Percentiles rank a stretch among this genome's conserved stretches.
phyloP scores from a whole-genome alignment of 2,329 filamentous ascomycete genomes.

The Delphinella strobiligena region DNA sequence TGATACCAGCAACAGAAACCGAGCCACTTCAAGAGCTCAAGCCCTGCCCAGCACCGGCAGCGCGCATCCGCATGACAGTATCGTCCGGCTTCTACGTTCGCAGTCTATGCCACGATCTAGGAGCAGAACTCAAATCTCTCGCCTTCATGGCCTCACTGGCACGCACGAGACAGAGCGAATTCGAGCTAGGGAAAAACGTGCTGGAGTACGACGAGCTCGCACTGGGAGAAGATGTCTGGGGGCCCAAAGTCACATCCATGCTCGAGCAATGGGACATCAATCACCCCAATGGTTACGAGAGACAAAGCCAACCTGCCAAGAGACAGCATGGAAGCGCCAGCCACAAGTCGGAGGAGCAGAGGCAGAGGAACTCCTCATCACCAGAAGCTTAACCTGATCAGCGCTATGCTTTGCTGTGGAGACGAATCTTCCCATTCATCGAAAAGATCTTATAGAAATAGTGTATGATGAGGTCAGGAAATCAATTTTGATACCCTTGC shows the following conservation, averaged over 20 bases:
- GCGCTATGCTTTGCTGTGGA: too few species aligned
- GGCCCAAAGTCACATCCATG: conserved; percentile 47
- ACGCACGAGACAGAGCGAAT: conserved; percentile 71
- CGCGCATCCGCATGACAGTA: conserved; percentile 77
- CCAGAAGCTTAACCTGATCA: conserved; percentile 1
- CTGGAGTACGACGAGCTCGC: conserved; percentile 67
- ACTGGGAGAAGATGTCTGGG: conserved; percentile 72
- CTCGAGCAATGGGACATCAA: conserved; percentile 5
- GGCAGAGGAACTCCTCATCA: conserved; percentile 7
- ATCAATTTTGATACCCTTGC: not conserved
- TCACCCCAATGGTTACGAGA: conserved; percentile 1
- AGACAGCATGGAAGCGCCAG: not conserved
- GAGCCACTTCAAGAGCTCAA: conserved; percentile 1
- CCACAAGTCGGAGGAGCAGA: not conserved
- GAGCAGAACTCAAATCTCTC: conserved; percentile 66
- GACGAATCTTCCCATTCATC: too few species aligned
- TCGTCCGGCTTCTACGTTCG: conserved; percentile 95
- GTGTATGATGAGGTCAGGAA: too few species aligned
- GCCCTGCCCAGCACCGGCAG: conserved; percentile 51
- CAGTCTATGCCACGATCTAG: conserved; percentile 84
- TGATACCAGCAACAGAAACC: conserved; percentile 4
- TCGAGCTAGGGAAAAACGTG: conserved; percentile 60
- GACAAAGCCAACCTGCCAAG: conserved; percentile 2
- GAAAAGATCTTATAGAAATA: too few species aligned
- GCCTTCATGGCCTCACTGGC: conserved; percentile 78